phyloP scores from a whole-genome alignment of 1,284 basidiomycete species.

The Lignosus rhinocerotis region DNA sequence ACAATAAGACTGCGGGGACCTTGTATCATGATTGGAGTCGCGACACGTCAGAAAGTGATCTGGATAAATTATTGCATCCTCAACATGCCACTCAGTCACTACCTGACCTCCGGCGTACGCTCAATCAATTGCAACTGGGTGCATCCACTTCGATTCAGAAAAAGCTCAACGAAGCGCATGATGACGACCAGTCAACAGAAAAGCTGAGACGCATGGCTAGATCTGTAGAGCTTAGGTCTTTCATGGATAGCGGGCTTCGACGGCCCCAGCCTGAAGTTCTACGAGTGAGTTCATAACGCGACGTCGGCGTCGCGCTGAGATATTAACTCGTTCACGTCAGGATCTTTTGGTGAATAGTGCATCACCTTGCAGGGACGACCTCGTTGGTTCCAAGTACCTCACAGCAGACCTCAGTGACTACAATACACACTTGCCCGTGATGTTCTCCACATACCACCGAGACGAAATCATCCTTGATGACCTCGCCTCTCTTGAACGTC shows the following conservation, averaged over 20 bases:
- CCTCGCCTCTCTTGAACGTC: not conserved
- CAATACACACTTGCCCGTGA: constrained; percentile 6
- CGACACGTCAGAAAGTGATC: not conserved
- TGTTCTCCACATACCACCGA: constrained; percentile 15
- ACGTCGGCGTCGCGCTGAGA: too few species aligned
- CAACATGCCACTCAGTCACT: not conserved
- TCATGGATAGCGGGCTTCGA: constrained; percentile 13
- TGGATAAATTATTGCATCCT: constrained; percentile 11
- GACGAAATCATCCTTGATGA: constrained; percentile 11
- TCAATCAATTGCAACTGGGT: constrained; percentile 26
- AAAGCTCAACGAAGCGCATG: not conserved
- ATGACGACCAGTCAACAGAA: constrained; percentile 3
- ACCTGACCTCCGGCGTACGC: constrained; percentile 23
- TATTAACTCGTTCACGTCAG: not conserved
- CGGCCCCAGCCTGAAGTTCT: constrained; percentile 10
- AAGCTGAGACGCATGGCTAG: constrained; percentile 6
- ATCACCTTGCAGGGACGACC: constrained; percentile 10
- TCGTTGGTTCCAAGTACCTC: constrained; percentile 15
- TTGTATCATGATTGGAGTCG: not conserved
- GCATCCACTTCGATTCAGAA: not conserved
- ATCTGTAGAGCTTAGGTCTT: constrained; percentile 10
- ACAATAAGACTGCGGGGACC: not conserved
- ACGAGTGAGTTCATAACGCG: constrained; percentile 1
- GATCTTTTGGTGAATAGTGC: constrained; percentile 11
- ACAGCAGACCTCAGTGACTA: constrained; percentile 1